Conservation (phyloP, 768 basidiomycete genomes). For the Obba rivulosa region DNA sequence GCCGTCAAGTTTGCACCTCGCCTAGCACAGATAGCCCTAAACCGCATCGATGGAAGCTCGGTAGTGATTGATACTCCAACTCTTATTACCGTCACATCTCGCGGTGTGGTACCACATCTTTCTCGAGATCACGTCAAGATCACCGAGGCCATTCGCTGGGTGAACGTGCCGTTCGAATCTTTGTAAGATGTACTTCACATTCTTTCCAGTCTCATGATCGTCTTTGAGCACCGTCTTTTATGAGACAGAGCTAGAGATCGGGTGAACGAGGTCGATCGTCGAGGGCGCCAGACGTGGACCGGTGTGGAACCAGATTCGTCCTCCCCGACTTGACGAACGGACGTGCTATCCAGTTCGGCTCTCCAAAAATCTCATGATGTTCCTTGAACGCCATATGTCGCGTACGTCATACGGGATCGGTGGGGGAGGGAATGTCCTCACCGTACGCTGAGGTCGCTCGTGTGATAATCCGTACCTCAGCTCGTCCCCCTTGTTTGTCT, state of each 20-base stretch:
- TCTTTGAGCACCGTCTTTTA: background rate
- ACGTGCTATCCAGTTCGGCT: too few relatives aligned
- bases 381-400: too few relatives aligned
- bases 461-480: too few relatives aligned
- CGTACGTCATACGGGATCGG: too few relatives aligned
- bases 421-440: too few relatives aligned
- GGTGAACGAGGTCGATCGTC: too few relatives aligned
- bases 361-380: too few relatives aligned
- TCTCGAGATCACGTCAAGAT: conserved; percentile 52
- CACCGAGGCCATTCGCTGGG: conserved; percentile 51
- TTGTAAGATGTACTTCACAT: conserved; percentile 54
- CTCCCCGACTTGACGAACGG: too few relatives aligned
- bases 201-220: background rate
- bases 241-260: background rate
- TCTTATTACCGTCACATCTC: conserved; percentile 57
- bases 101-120: conserved; percentile 72
- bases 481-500: background rate
- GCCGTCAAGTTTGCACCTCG: background rate
- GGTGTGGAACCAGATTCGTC: too few relatives aligned
- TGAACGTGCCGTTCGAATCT: conserved; percentile 72
- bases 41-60: background rate
- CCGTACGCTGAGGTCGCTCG: too few relatives aligned
- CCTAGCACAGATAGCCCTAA: background rate
- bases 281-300: too few relatives aligned
- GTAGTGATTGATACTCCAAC: conserved; percentile 45